Base-by-base conservation (phyloP, 768 basidiomycete genomes). In the Gymnopilus junonius region DNA sequence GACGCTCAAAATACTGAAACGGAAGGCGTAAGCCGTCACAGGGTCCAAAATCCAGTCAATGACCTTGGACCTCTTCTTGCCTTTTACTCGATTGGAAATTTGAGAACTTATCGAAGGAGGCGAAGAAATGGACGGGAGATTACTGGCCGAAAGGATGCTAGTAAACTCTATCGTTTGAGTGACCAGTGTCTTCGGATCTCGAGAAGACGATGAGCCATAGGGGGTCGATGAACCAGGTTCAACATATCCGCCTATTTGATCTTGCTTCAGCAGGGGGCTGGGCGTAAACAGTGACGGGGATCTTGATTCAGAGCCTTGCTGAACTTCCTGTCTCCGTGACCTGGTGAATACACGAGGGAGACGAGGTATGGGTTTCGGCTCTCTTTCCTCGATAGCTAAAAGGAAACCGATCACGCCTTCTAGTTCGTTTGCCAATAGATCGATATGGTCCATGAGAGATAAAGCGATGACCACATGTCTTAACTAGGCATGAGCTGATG, bases 331-430 rank as follows among this genome's bases (percentile, higher is more conserved):
- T 17, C 4, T 61, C 15, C 27, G 27, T 15, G 27, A 12, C 25
- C 29, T 31, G 11, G 27, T n/a, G 5, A 61, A 55, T 39, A 53
- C 40, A 35, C 39, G 50, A 6, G 60, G 60, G 11, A 61, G 53
- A 17, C 60, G 39, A 23, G 60, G 60, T 7, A 43, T 21, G 39
- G 60, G 60, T 39, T 61, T 61, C 3, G 60, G 60, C 12, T 61
- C 60, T 27, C 60, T 53, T 34, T 53, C 51, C 34, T 61, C 53
- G 27, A 61, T 61, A 20, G 43, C 60, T n/a, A 61, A 34, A 3
- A 61, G 27, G 37, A 61, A 61, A 1, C 53, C 43, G 20, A 61
- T 37, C 23, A 61, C 39, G n/a, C 50, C 37, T 21, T 54, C 43
- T 4, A 61, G 34, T 35, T 61, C 60, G 14, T 39, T 55, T 14